Evolutionary conservation across 73 alveolate genomes (phyloP).

Genomic region (Paramecium sonneborni): DNA sequence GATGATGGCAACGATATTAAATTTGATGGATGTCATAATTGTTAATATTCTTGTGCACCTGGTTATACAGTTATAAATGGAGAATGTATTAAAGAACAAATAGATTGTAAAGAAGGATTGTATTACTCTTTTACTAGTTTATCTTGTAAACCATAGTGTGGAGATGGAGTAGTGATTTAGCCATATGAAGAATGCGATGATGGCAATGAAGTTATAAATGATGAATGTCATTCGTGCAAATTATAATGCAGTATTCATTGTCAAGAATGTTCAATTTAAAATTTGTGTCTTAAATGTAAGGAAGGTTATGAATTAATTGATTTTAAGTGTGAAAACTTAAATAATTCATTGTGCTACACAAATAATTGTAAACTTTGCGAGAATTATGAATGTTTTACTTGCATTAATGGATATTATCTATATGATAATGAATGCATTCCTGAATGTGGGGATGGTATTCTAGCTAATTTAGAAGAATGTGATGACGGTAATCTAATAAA

Average conservation of each 20-base stretch:
- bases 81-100: constrained; percentile 65
- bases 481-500: neutral
- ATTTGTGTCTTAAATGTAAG: neutral
- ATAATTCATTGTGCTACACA: neutral
- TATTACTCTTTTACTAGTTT: neutral
- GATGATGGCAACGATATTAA: constrained; percentile 75
- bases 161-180: neutral
- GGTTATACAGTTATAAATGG: neutral
- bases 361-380: neutral
- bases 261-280: neutral
- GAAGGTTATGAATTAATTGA: neutral
- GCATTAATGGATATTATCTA: neutral
- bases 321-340: neutral
- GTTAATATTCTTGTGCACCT: neutral
- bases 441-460: neutral
- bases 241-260: neutral
- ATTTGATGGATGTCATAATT: constrained; percentile 75
- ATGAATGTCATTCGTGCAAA: constrained; percentile 45
- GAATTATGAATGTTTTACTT: neutral
- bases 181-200: constrained; percentile 33
- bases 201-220: neutral
- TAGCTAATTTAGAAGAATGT: neutral
- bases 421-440: neutral
- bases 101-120: neutral
- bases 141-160: neutral